phyloP scores from a whole-genome alignment of 257 asterid species.

The Osmanthus fragrans region DNA sequence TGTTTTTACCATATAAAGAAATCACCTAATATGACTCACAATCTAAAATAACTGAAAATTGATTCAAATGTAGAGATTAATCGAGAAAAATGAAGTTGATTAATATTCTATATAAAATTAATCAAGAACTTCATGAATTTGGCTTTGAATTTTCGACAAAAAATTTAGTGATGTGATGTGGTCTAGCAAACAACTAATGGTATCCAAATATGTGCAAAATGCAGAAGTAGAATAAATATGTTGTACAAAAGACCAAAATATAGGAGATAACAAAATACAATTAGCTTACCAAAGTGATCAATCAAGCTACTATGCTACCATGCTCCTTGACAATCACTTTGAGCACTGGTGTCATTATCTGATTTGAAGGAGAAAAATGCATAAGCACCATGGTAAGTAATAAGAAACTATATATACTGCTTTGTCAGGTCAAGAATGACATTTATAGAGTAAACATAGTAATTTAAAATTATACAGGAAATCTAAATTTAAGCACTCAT shows the following conservation, averaged over 20 bases:
- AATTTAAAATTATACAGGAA: not conserved
- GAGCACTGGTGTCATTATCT: constrained; percentile 55
- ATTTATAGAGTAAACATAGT: not conserved
- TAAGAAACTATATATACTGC: no score
- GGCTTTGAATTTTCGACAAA: not conserved
- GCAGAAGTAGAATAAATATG: not conserved
- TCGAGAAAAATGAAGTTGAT: no score
- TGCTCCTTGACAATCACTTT: constrained; percentile 63
- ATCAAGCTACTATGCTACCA: constrained; percentile 71
- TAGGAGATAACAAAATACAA: not conserved
- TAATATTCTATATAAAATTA: no score
- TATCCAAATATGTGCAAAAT: not conserved
- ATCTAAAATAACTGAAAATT: no score
- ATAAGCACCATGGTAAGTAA: constrained; percentile 2
- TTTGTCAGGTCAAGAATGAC: not conserved
- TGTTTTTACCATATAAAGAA: no score
- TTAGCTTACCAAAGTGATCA: constrained; percentile 42
- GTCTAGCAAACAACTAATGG: not conserved
- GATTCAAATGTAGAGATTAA: no score
- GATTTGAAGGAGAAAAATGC: constrained; percentile 18
- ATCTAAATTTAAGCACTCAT: not conserved
- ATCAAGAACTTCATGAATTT: no score
- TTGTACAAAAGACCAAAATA: not conserved
- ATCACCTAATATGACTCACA: no score
- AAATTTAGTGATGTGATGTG: not conserved